Percentiles rank a stretch among this genome's conserved stretches.
Evolutionary conservation across 495 filamentous ascomycete species (phyloP).

Genomic region (Lophiotrema nucula): DNA sequence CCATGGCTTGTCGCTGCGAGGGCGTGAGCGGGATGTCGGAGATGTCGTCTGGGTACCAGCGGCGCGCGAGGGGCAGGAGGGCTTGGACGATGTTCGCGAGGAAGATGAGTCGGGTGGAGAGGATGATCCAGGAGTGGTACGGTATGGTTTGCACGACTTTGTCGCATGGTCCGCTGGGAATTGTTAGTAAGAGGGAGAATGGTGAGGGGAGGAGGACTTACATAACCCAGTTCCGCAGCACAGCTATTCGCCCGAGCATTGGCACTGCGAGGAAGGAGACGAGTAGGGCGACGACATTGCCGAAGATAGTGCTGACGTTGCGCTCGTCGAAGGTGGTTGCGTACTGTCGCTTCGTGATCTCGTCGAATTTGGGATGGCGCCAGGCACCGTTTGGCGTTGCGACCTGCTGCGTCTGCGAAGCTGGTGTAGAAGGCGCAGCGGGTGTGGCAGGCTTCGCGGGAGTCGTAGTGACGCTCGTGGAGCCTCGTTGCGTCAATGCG

Average conservation of each 20-base stretch:
- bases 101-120: slow-evolving; percentile 55
- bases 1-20: slow-evolving; percentile 78
- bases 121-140: slow-evolving; percentile 2
- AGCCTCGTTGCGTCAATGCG: no score
- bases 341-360: slow-evolving; percentile 34
- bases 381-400: slow-evolving; percentile 26
- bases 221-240: slow-evolving; percentile 7
- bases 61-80: slow-evolving; percentile 65
- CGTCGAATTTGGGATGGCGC: slow-evolving; percentile 34
- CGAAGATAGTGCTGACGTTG: slow-evolving; percentile 24
- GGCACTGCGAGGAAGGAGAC: slow-evolving; percentile 9
- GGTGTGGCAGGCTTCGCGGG: slow-evolving; percentile 4
- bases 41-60: slow-evolving; percentile 62
- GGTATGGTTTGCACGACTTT: not conserved
- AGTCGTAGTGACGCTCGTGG: no score
- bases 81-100: slow-evolving; percentile 65
- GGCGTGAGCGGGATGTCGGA: slow-evolving; percentile 89
- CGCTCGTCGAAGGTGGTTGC: slow-evolving; percentile 31
- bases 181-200: not conserved
- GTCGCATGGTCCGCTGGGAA: slow-evolving; percentile 12
- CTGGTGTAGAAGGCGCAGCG: slow-evolving; percentile 23
- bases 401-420: slow-evolving; percentile 16
- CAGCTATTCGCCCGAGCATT: not conserved
- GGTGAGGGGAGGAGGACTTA: slow-evolving; percentile 26
- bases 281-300: slow-evolving; percentile 16